These are phyloP conservation scores for Fomitopsis pinicola DNA, from an alignment of 1,284 basidiomycete genomes.

Conservation along the genomic window DNA sequence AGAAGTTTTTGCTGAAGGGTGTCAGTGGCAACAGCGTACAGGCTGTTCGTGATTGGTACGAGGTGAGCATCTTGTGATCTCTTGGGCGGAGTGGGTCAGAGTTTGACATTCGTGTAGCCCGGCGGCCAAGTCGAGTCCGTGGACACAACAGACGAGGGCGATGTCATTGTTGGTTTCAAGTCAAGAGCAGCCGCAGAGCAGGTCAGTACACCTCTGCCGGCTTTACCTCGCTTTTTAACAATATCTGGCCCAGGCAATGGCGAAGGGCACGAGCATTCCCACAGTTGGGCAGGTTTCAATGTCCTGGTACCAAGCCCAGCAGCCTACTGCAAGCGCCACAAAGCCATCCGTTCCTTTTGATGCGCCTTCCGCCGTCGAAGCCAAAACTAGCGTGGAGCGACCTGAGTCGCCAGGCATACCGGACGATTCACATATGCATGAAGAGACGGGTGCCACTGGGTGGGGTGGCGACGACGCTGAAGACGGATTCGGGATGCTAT, in stretches of 20 bases:
- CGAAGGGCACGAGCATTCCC: constrained; percentile 63
- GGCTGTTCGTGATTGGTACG: constrained; percentile 78
- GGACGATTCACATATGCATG: constrained; percentile 27
- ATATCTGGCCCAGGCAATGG: constrained; percentile 46
- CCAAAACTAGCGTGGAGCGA: constrained; percentile 9
- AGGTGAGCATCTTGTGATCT: constrained; percentile 41
- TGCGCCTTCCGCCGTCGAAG: constrained; percentile 6
- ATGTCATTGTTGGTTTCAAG: constrained; percentile 62
- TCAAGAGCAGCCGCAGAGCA: constrained; percentile 72
- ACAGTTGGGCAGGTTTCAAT: constrained; percentile 60
- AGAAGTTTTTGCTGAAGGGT: constrained; percentile 74
- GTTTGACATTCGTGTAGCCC: constrained; percentile 35
- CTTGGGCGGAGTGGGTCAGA: constrained; percentile 5
- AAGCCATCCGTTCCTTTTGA: constrained; percentile 13
- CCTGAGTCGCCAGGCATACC: constrained; percentile 6
- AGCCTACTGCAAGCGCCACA: constrained; percentile 19
- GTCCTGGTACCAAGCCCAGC: constrained; percentile 52
- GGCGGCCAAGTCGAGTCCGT: constrained; percentile 65
- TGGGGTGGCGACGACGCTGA: constrained; percentile 64
- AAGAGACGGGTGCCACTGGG: constrained; percentile 53
- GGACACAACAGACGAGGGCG: constrained; percentile 47
- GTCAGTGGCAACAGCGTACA: constrained; percentile 51
- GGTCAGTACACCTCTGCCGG: constrained; percentile 32
- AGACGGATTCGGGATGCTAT: constrained; percentile 63
- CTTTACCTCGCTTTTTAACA: constrained; percentile 1